These are phyloP conservation scores for Liriodendron chinense DNA, from an alignment of 164 flowering plant species.

Conservation along the genomic window DNA sequence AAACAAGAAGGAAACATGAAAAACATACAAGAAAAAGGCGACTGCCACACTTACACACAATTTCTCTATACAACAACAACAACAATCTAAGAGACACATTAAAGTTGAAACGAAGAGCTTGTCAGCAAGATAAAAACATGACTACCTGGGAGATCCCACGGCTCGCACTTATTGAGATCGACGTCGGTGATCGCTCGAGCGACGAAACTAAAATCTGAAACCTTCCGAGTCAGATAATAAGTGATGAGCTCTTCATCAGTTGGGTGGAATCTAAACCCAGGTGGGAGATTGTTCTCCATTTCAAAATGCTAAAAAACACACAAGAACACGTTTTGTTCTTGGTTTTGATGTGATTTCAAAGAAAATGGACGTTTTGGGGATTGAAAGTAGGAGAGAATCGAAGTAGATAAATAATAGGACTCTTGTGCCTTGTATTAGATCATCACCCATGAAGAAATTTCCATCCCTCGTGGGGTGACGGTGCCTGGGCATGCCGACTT, in stretches of 20 bases:
- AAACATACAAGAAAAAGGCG: neutral
- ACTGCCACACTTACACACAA: neutral
- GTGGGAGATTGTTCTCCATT: slow-evolving; percentile 67
- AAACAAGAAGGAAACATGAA: neutral
- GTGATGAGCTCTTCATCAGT: slow-evolving; percentile 72
- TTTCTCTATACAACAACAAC: no score
- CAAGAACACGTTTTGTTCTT: neutral
- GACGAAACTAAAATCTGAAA: slow-evolving; percentile 52
- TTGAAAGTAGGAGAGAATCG: neutral
- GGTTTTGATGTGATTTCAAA: neutral
- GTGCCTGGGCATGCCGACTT: neutral
- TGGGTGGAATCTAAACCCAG: slow-evolving; percentile 83
- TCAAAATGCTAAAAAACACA: neutral
- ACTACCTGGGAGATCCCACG: slow-evolving; percentile 81
- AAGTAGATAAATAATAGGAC: slow-evolving; percentile 1
- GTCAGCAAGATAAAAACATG: neutral
- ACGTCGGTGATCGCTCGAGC: slow-evolving; percentile 57
- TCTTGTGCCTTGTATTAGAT: neutral
- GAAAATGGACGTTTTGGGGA: neutral
- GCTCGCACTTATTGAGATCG: slow-evolving; percentile 78
- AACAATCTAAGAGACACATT: neutral
- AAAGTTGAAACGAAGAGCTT: neutral
- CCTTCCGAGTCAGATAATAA: slow-evolving; percentile 61
- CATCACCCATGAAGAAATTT: neutral
- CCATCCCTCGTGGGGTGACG: neutral